Conservation (phyloP, 805 yeast species). For the Candida nitratophila region DNA sequence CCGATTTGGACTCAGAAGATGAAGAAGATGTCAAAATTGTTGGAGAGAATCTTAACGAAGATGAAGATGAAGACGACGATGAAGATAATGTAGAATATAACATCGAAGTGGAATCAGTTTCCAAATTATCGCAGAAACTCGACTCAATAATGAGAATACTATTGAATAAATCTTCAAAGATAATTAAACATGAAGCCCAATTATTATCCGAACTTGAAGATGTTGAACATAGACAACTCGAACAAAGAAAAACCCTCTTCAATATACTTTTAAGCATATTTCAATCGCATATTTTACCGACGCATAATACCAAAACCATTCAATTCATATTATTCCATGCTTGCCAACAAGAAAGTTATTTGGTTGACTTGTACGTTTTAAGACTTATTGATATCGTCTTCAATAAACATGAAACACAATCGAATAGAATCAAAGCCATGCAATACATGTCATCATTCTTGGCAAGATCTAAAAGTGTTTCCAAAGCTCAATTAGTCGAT, state of each 20-base stretch:
- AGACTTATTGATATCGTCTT: conserved; percentile 79
- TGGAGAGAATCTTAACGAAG: conserved; percentile 25
- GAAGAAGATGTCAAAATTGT: conserved; percentile 23
- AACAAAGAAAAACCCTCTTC: conserved; percentile 44
- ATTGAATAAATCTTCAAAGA: conserved; percentile 40
- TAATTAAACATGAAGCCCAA: conserved; percentile 39
- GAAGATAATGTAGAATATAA: conserved; percentile 40
- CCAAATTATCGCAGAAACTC: conserved; percentile 55
- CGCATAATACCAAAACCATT: conserved; percentile 83
- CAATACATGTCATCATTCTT: conserved; percentile 88
- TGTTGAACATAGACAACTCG: neutral
- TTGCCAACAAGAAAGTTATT: conserved; percentile 74
- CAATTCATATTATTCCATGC: conserved; percentile 79
- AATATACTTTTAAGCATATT: conserved; percentile 71
- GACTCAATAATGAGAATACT: conserved; percentile 62
- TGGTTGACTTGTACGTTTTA: conserved; percentile 80
- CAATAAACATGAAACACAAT: conserved; percentile 57
- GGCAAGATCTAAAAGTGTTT: conserved; percentile 73
- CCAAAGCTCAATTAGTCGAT: conserved; percentile 67
- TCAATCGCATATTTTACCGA: conserved; percentile 78
- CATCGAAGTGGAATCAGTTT: conserved; percentile 40
- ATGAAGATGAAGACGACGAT: conserved; percentile 31
- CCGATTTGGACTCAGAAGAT: conserved; percentile 32
- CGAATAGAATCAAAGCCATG: conserved; percentile 78
- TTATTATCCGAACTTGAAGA: conserved; percentile 53